Evolutionary conservation across 345 rosid genomes (phyloP), one percentile per base, ranked within the genome.

Genomic region (Lepidium aucheri): DNA sequence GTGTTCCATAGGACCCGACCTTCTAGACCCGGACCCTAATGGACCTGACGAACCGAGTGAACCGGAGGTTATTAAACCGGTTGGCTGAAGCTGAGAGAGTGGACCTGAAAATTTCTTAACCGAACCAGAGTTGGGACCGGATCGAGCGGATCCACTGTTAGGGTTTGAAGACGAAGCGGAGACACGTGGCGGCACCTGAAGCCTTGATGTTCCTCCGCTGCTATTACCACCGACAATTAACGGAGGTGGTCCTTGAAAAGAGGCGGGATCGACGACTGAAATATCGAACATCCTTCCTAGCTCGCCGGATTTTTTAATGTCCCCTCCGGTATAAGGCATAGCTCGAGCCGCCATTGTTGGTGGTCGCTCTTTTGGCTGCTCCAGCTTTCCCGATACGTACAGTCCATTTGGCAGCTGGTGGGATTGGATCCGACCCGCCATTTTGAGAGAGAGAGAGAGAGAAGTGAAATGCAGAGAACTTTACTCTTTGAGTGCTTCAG

Each of bases 271-370:
- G 30, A 67, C 44, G 17, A 75, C 81, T 11, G 93, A 87, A 65
- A 90, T 86, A 65, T 93, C 97, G 51, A 93, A 88, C 98, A 93
- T 93, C 79, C 88, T 86, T 1, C 98, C 91, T 7, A 90, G 79
- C 80, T 93, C 98, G 1, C 98, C 98, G 30, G 98, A 93, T 71
- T 88, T 93, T 72, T 93, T 90, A 12, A 93, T 72, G 67, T 93
- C 94, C 10, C 97, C 97, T 34, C 98, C 98, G 1, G 95, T 88
- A 78, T 93, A 93, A 26, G 96, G 96, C 5, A 85, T 78, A 0
- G 98, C 86, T 3, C 92, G 80, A 10, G 92, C 81, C n/a, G 85
- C 85, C 81, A 86, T 85, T 69, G 86, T 86, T 40, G 96, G 96
- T 63, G 72, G 89, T 24, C 91, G 79, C 54, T 90, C 97, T 66